Conservation (phyloP, 164 flowering plant genomes). For the Brasenia schreberi region DNA sequence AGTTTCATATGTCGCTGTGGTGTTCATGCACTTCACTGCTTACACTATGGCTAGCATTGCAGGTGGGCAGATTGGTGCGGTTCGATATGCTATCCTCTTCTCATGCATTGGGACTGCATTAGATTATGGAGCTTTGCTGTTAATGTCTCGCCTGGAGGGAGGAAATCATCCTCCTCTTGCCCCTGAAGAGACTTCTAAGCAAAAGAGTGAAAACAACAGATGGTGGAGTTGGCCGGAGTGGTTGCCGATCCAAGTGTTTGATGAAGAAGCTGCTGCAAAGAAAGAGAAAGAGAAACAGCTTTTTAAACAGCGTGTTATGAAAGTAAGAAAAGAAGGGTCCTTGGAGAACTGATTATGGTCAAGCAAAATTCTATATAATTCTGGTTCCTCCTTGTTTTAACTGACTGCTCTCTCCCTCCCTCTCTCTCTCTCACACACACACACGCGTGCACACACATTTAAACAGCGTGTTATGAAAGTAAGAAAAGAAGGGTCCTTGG, state of each 20-base stretch:
- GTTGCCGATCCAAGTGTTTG: constrained; percentile 86
- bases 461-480: constrained; percentile 23
- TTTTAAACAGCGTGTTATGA: constrained; percentile 24
- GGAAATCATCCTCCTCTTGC: constrained; percentile 14
- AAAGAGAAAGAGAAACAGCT: constrained; percentile 55
- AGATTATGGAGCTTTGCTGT: constrained; percentile 41
- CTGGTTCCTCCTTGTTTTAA: no score
- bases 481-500: constrained; percentile 42
- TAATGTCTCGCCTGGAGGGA: constrained; percentile 23
- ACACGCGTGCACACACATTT: no score
- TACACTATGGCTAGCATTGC: constrained; percentile 5
- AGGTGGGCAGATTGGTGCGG: constrained; percentile 75
- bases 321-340: constrained; percentile 39
- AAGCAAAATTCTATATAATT: no score
- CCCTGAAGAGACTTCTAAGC: constrained; percentile 3
- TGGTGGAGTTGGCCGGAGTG: constrained; percentile 68
- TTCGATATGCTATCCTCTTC: constrained; percentile 55
- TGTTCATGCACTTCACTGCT: background rate
- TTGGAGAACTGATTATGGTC: constrained; percentile 10
- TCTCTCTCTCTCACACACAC: no score
- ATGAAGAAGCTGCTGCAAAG: constrained; percentile 88
- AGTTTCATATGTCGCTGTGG: background rate
- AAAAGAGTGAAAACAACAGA: constrained; percentile 9
- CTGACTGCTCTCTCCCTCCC: no score
- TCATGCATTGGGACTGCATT: constrained; percentile 56